Evolutionary conservation across 768 basidiomycete species (phyloP), one percentile per base, ranked within the genome.

Genomic region (Obba rivulosa): DNA sequence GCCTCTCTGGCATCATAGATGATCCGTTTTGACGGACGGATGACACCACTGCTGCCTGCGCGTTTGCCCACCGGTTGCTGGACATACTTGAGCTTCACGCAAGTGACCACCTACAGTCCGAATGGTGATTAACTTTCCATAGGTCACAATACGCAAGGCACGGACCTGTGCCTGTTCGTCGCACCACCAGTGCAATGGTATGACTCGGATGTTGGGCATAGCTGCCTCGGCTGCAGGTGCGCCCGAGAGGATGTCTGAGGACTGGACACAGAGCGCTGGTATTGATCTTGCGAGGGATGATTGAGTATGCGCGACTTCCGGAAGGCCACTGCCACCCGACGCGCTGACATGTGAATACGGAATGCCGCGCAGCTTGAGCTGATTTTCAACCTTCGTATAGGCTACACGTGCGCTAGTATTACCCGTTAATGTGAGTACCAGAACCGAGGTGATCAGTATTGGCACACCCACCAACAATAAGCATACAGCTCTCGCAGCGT

Each of bases 141-240:
- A 23, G 39, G 23, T 8, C 7, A 14, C 20, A 34, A 14, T 23
- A 34, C 18, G 39, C 22, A 11, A 41, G 17, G n/a, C 13, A 23
- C 54, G 48, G 41, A 66, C 66, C 65, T 83, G 80, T 2, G 84
- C 85, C 52, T 80, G 82, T 53, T 81, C 81, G 41, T 85, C 80
- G 3, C 84, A 85, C 92, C 92, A 94, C 92, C 92, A 94, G 53
- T 91, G 85, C 14, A 91, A 72, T 8, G 91, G 87, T 53, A 91
- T 85, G 43, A 94, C 86, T 34, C 85, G 83, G 44, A 94, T 91
- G 59, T 90, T 92, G 7, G 90, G 83, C 88, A 92, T 90, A 4
- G 92, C 92, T 3, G 92, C 92, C 61, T 94, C 92, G 18, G 85
- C 87, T 3, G 91, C 92, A 3, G 88, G 86, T 2, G 84, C 87